phyloP scores from a whole-genome alignment of 305 asterid species.

The Caryopteris hybrid region DNA sequence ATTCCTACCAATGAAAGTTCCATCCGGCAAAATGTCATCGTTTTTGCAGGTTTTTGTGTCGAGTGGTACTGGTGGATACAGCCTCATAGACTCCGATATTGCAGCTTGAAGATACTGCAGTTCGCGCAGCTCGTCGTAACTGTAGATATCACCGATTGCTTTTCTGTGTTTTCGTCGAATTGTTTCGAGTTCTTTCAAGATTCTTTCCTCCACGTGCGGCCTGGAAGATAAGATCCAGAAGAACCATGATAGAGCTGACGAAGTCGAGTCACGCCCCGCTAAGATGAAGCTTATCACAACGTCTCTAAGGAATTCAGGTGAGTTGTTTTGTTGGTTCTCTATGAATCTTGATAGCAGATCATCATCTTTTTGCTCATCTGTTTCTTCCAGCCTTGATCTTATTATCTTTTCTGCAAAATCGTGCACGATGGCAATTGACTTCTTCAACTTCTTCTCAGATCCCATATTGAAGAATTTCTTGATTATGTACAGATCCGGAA shows the following conservation, averaged over 20 bases:
- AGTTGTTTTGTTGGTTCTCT: conserved; percentile 23
- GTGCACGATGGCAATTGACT: conserved; percentile 46
- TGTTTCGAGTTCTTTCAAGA: background rate
- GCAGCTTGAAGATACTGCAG: conserved; percentile 85
- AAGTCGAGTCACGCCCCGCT: conserved; percentile 77
- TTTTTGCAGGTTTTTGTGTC: conserved; percentile 54
- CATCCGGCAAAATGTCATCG: conserved; percentile 68
- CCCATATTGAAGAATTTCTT: conserved; percentile 53
- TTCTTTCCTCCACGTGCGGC: conserved; percentile 30
- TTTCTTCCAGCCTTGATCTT: conserved; percentile 39
- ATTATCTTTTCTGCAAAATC: conserved; percentile 60
- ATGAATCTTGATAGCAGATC: conserved; percentile 67
- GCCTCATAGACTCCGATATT: conserved; percentile 74
- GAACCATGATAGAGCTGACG: conserved; percentile 73
- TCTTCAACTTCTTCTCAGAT: conserved; percentile 41
- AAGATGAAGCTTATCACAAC: conserved; percentile 66
- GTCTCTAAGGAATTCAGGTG: conserved; percentile 49
- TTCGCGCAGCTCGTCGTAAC: conserved; percentile 56
- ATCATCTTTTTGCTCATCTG: conserved; percentile 34
- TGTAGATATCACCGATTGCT: conserved; percentile 31
- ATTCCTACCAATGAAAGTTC: conserved; percentile 53
- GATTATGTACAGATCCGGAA: conserved; percentile 28
- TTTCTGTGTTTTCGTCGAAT: conserved; percentile 38
- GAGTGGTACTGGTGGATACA: conserved; percentile 77
- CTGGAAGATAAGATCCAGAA: conserved; percentile 54